A percentile compares a stretch with the other conserved stretches of the same genome.
Evolutionary conservation across 164 flowering plant species (phyloP).

Genomic region (Annona cherimola): DNA sequence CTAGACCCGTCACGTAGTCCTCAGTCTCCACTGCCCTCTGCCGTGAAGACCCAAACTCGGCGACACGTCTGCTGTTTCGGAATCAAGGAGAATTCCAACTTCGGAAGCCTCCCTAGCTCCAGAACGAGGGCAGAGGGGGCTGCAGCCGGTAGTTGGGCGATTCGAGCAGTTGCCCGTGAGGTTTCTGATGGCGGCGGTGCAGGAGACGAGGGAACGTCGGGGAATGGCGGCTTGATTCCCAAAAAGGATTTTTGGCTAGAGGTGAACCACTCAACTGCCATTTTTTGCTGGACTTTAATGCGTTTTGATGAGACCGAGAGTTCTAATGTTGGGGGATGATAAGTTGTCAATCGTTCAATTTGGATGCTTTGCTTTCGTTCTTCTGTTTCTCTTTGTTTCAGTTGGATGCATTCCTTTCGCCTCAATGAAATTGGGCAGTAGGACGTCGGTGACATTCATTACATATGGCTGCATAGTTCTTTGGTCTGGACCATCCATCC

Average conservation of each 20-base stretch:
- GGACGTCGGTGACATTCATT: neutral
- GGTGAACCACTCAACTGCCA: constrained; percentile 14
- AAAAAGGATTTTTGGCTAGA: constrained; percentile 24
- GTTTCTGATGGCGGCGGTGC: constrained; percentile 18
- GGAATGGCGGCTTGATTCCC: constrained; percentile 24
- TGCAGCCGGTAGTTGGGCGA: constrained; percentile 10
- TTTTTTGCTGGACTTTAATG: neutral
- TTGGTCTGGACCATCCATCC: neutral
- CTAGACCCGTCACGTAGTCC: constrained; percentile 20
- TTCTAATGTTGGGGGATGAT: neutral
- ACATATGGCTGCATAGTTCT: neutral
- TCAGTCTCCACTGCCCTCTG: constrained; percentile 9
- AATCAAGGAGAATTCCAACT: constrained; percentile 15
- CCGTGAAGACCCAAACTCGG: constrained; percentile 13
- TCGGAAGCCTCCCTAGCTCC: constrained; percentile 5
- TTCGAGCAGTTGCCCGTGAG: constrained; percentile 25
- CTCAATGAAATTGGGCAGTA: neutral
- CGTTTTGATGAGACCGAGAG: neutral
- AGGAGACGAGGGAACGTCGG: constrained; percentile 24
- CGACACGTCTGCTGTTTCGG: constrained; percentile 22
- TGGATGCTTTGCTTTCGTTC: neutral
- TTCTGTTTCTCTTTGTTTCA: neutral
- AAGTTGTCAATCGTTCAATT: neutral
- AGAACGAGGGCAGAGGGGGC: constrained; percentile 5
- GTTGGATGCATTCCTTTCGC: neutral